Conservation (phyloP, 257 asterid species). For the Fraxinus anomala region DNA sequence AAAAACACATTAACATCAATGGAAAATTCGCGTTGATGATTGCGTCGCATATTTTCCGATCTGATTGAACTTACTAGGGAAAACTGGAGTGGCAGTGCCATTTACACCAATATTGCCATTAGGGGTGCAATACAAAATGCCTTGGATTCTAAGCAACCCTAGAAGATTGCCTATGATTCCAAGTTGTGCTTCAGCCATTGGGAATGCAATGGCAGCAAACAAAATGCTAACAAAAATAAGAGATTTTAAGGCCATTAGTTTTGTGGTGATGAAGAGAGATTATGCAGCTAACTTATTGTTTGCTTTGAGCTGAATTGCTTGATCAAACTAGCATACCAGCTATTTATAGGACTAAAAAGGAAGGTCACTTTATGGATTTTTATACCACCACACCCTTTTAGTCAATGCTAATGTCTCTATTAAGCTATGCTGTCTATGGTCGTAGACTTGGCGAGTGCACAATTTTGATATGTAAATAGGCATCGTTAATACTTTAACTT, state of each 20-base stretch:
- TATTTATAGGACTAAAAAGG: constrained; percentile 1
- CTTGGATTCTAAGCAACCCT: constrained; percentile 38
- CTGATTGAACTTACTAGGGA: constrained; percentile 42
- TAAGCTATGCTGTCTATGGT: neutral
- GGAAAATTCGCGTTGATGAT: neutral
- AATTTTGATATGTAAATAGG: neutral
- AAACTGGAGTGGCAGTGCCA: constrained; percentile 45
- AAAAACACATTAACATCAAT: too few relatives aligned
- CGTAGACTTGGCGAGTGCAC: neutral
- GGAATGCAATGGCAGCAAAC: constrained; percentile 32
- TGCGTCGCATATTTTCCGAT: too few relatives aligned
- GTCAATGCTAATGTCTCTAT: neutral
- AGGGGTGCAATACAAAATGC: constrained; percentile 41
- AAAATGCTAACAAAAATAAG: constrained; percentile 29
- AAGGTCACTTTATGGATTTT: neutral
- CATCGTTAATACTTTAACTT: too few relatives aligned
- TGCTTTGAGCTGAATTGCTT: neutral
- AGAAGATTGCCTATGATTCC: constrained; percentile 29
- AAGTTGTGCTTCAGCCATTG: constrained; percentile 38
- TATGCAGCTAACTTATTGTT: neutral
- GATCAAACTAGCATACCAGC: neutral
- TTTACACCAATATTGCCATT: constrained; percentile 47
- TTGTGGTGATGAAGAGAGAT: neutral
- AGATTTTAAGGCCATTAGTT: constrained; percentile 35
- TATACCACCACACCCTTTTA: neutral